These are phyloP conservation scores for Leptographium wingfieldii DNA, from an alignment of 2,329 filamentous ascomycete species.

Conservation along the genomic window DNA sequence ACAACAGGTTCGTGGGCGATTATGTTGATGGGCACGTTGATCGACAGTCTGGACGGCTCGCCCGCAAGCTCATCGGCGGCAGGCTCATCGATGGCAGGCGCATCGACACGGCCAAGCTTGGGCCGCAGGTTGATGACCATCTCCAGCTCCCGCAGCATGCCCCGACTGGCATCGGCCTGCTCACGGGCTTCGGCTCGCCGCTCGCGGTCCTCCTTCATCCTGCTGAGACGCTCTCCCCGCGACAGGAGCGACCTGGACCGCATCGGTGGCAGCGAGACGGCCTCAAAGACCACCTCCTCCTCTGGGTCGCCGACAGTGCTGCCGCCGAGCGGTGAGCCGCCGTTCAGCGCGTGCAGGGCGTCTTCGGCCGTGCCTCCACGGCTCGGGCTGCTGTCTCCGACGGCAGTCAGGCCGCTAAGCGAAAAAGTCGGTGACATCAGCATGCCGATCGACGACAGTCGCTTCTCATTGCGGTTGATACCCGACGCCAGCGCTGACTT, in stretches of 20 bases:
- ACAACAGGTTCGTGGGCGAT: too few relatives aligned
- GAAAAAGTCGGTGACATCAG: constrained; percentile 47
- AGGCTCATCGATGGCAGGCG: background rate
- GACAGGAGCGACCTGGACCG: constrained; percentile 60
- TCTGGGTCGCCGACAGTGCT: constrained; percentile 40
- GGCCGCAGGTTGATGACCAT: constrained; percentile 56
- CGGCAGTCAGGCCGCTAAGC: constrained; percentile 54
- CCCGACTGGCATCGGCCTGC: constrained; percentile 67
- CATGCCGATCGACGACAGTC: constrained; percentile 49
- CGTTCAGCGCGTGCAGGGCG: constrained; percentile 61
- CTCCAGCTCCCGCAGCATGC: constrained; percentile 87
- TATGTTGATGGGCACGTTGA: too few relatives aligned
- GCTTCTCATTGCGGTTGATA: constrained; percentile 68
- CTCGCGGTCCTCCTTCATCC: constrained; percentile 77
- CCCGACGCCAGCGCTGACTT: constrained; percentile 71
- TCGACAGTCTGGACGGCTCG: background rate
- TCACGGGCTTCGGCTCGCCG: constrained; percentile 60
- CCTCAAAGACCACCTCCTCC: constrained; percentile 78
- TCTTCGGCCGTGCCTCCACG: constrained; percentile 27
- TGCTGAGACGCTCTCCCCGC: constrained; percentile 74
- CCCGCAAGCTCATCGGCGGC: too few relatives aligned
- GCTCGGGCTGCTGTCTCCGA: constrained; percentile 30
- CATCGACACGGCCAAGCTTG: constrained; percentile 1
- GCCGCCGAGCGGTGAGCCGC: constrained; percentile 39
- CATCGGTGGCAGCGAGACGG: constrained; percentile 57